Percentiles rank a stretch among this genome's conserved stretches.
These are phyloP conservation scores for Phyllosticta ampelicida DNA, from an alignment of 2,329 filamentous ascomycete species.

Conservation along the genomic window DNA sequence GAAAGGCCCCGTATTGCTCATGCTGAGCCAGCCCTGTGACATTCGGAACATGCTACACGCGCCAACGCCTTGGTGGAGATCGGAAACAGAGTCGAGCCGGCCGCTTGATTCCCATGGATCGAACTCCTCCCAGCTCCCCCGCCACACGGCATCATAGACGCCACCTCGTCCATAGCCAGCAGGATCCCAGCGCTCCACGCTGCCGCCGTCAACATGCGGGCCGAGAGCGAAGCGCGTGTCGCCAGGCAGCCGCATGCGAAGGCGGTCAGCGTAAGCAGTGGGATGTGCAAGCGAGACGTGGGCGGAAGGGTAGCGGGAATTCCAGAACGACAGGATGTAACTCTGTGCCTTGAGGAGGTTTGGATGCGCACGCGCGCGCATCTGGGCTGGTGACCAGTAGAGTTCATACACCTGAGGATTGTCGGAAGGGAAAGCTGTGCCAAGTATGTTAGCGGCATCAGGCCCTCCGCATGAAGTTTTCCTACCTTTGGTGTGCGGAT, in stretches of 20 bases:
- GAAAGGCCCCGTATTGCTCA: constrained; percentile 59
- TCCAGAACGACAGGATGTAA: constrained; percentile 41
- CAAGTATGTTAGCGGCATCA: neutral
- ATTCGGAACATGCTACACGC: constrained; percentile 77
- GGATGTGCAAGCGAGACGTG: constrained; percentile 37
- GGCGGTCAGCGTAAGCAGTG: constrained; percentile 38
- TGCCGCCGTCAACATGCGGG: constrained; percentile 46
- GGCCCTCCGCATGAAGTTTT: neutral
- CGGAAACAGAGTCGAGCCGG: constrained; percentile 55
- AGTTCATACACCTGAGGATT: constrained; percentile 42
- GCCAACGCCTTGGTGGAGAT: constrained; percentile 72
- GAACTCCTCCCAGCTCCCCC: constrained; percentile 68
- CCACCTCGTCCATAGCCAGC: constrained; percentile 50
- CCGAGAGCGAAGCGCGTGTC: constrained; percentile 43
- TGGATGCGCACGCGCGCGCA: constrained; percentile 37
- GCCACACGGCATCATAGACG: constrained; percentile 64
- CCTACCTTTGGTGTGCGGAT: constrained; percentile 33
- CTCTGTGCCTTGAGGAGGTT: constrained; percentile 36
- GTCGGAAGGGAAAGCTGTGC: constrained; percentile 35
- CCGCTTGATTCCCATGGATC: constrained; percentile 71
- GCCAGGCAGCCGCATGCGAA: constrained; percentile 45
- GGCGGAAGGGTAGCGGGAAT: constrained; percentile 32
- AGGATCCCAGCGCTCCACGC: constrained; percentile 42
- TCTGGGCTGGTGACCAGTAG: constrained; percentile 39
- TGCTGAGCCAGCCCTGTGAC: constrained; percentile 81